These are phyloP conservation scores for Xylaria sp. DNA, from an alignment of 2,329 filamentous ascomycete species.

Conservation along the genomic window DNA sequence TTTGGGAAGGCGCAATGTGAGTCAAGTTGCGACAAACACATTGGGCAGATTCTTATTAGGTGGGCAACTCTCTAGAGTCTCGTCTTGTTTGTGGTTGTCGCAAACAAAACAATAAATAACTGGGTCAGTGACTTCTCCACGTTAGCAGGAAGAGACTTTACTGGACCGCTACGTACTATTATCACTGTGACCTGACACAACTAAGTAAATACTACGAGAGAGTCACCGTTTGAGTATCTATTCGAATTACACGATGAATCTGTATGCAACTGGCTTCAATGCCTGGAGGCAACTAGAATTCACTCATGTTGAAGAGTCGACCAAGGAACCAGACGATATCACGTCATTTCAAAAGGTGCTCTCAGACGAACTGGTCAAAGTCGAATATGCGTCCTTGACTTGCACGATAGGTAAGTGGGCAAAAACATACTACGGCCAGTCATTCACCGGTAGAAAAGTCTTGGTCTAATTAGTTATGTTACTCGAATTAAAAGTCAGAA, in stretches of 20 bases:
- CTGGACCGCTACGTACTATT: too few species aligned
- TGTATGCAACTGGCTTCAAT: constrained; percentile 54
- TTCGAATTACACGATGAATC: constrained; percentile 34
- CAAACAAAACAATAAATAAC: too few species aligned
- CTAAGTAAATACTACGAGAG: too few species aligned
- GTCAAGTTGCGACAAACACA: too few species aligned
- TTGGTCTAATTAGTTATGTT: too few species aligned
- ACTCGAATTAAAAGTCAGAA: constrained; percentile 18
- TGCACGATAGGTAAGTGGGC: constrained; percentile 44
- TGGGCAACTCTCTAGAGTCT: too few species aligned
- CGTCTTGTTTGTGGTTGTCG: too few species aligned
- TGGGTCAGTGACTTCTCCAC: too few species aligned
- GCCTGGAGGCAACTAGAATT: constrained; percentile 52
- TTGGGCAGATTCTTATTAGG: too few species aligned
- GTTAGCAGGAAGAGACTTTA: too few species aligned
- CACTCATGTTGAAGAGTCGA: neutral
- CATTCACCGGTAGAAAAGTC: neutral
- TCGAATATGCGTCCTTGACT: constrained; percentile 28
- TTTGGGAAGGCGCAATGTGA: too few species aligned
- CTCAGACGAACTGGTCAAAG: constrained; percentile 32
- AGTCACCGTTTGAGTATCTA: neutral
- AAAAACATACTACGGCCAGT: neutral
- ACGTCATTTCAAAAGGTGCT: constrained; percentile 41
- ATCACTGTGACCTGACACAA: neutral
- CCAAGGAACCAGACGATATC: constrained; percentile 42